phyloP scores from a whole-genome alignment of 2,329 filamentous ascomycete species.

The Lachnellula arida region DNA sequence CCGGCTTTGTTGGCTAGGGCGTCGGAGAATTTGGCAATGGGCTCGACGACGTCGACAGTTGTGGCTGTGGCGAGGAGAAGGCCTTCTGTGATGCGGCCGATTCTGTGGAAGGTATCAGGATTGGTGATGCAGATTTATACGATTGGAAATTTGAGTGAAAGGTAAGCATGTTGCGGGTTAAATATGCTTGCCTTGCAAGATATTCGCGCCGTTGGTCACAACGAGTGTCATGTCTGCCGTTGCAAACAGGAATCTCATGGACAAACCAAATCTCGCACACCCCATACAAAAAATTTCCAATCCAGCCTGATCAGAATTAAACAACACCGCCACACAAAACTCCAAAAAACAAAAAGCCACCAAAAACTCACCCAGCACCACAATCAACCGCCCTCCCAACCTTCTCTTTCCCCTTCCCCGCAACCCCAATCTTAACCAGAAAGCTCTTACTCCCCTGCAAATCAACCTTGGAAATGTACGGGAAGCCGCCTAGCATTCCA shows the following conservation, averaged over 20 bases:
- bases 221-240: background rate
- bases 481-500: conserved; percentile 77
- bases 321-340: background rate
- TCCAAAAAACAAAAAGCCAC: background rate
- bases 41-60: conserved; percentile 78
- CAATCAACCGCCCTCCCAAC: conserved; percentile 36
- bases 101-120: conserved; percentile 42
- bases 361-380: conserved; percentile 34
- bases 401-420: conserved; percentile 27
- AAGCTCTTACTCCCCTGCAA: conserved; percentile 67
- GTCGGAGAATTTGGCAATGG: conserved; percentile 73
- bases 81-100: conserved; percentile 76
- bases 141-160: background rate
- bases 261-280: background rate
- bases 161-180: background rate
- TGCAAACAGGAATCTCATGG: background rate
- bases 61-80: conserved; percentile 68
- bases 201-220: background rate
- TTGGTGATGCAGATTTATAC: background rate
- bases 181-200: background rate
- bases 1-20: conserved; percentile 54
- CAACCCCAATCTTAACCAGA: conserved; percentile 57
- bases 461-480: conserved; percentile 64
- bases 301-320: background rate
- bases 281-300: too few species aligned